phyloP scores from a whole-genome alignment of 768 basidiomycete species.

The Piloderma croceum region DNA sequence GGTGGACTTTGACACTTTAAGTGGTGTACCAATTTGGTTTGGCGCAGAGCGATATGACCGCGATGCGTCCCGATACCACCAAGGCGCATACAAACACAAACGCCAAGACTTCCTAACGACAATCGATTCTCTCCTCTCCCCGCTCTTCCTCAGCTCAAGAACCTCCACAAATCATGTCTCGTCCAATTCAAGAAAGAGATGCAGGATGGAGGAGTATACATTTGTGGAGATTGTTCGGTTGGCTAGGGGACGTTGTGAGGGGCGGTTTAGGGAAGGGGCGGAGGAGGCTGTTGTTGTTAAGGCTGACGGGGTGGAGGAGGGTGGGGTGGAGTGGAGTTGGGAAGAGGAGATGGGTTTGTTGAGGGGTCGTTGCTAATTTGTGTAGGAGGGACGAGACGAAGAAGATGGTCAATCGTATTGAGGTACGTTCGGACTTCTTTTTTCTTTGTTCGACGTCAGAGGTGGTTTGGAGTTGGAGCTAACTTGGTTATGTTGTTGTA shows the following conservation, averaged over 20 bases:
- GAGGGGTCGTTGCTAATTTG: conserved; percentile 76
- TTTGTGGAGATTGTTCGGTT: conserved; percentile 77
- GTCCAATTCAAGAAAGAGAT: conserved; percentile 75
- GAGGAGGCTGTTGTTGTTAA: conserved; percentile 63
- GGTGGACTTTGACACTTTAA: not conserved
- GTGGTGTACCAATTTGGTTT: conserved; percentile 2
- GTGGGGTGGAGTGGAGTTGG: conserved; percentile 91
- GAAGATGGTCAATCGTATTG: conserved; percentile 95
- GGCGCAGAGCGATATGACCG: conserved; percentile 79
- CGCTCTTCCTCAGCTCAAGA: conserved; percentile 96
- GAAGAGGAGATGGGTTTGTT: conserved; percentile 75
- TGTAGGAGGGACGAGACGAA: conserved; percentile 96
- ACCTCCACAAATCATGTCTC: conserved; percentile 81
- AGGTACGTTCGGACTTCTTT: no score
- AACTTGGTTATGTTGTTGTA: no score
- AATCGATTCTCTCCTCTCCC: conserved; percentile 72
- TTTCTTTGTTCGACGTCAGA: no score
- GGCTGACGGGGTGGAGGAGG: no score
- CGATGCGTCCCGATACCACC: conserved; percentile 95
- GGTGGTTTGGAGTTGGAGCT: no score
- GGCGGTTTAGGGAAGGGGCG: conserved; percentile 59
- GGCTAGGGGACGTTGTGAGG: conserved; percentile 57
- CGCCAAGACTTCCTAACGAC: conserved; percentile 73
- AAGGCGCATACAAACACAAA: conserved; percentile 89
- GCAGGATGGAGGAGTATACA: conserved; percentile 74